Base-by-base conservation (phyloP, 164 flowering plant species). In the Buxus sempervirens region DNA sequence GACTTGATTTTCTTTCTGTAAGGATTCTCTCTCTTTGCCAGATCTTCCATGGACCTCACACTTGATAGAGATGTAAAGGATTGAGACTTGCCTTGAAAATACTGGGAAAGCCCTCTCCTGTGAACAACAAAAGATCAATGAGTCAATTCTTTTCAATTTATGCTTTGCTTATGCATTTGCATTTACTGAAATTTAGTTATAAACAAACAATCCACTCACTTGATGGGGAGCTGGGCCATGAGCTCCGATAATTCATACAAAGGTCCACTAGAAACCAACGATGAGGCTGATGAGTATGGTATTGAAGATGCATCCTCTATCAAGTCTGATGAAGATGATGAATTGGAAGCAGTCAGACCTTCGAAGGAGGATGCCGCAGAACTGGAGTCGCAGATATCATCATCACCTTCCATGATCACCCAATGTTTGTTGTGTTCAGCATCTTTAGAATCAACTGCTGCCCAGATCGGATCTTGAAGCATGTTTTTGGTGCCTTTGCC, bases 21-120 rank as follows among this genome's bases (percentile, higher is more conserved):
- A 36, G 84, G 80, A 38, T n/a, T 78, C 66, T 76, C 84, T 71
- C 75, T 88, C 78, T 92, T 92, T 22, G 81, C 84, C 60, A 92
- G 82, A 70, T 92, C 94, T 72, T 88, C 87, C 16, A 85, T 36
- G 75, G 90, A 70, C 55, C 42, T 72, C 72, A 83, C 96, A 57
- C 74, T 84, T 70, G 90, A 77, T 23, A 92, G 73, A 72, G 84
- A 85, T 65, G 90, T 83, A 68, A 87, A 92, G 0, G 94, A 90
- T 66, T 88, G 89, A 0, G 92, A 88, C 65, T 92, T 88, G 21
- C 97, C 97, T 65, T 87, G 69, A 42, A 72, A 92, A 73, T 70
- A 85, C 69, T 80, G 82, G 9, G 97, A 92, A 26, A 92, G 78
- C 51, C 97, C 97, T 79, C 96, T 85, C 77, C 93, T 91, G 86